A percentile compares a stretch with the other conserved stretches of the same genome.
These are phyloP conservation scores for Podosphaera leucotricha DNA, from an alignment of 2,329 filamentous ascomycete species.

Conservation along the genomic window DNA sequence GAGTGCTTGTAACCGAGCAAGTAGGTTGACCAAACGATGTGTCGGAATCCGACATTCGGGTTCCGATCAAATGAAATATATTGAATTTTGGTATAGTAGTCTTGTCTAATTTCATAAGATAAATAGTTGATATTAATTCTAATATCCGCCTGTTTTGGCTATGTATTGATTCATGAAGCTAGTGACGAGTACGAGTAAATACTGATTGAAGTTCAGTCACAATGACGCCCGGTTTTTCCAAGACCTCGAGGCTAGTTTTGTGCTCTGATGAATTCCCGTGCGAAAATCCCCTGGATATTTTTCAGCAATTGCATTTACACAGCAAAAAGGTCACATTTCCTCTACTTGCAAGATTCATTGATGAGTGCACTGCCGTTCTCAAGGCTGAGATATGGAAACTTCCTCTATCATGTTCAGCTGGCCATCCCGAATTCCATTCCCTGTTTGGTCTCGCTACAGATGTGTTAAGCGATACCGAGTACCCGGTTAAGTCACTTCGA, in stretches of 20 bases:
- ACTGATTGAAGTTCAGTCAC: neutral
- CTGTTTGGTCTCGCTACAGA: conserved; percentile 18
- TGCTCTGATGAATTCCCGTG: conserved; percentile 25
- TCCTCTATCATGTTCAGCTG: conserved; percentile 9
- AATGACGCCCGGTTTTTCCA: neutral
- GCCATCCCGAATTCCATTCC: conserved; percentile 19
- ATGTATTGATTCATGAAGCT: neutral
- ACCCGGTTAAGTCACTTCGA: neutral
- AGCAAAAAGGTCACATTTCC: conserved; percentile 19
- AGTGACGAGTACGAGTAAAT: neutral
- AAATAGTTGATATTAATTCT: neutral
- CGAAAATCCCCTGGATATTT: conserved; percentile 20
- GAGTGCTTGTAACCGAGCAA: neutral
- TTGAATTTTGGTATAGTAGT: neutral
- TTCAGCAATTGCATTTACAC: conserved; percentile 18
- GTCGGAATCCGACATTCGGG: neutral
- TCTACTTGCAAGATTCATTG: conserved; percentile 19
- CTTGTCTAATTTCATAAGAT: neutral
- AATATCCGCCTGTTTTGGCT: neutral
- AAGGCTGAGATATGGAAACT: conserved; percentile 18
- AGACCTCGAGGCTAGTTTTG: conserved; percentile 16
- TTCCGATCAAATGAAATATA: neutral
- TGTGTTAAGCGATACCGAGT: conserved; percentile 18
- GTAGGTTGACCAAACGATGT: neutral
- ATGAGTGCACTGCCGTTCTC: conserved; percentile 18